phyloP scores from a whole-genome alignment of 2,329 filamentous ascomycete genomes.

The Elsinoe perseae region DNA sequence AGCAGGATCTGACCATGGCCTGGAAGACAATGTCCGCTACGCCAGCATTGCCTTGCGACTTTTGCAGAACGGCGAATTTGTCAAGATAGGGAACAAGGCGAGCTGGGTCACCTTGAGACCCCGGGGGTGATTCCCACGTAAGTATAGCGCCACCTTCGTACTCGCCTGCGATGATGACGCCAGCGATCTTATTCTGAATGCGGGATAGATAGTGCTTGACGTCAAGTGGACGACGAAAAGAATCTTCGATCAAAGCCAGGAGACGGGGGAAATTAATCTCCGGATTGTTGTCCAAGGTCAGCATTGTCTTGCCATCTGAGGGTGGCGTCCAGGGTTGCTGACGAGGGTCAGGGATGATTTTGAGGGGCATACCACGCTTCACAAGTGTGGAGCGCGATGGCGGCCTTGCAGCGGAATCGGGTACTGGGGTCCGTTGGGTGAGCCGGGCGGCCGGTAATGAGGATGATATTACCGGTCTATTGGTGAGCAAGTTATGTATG shows the following conservation, averaged over 20 bases:
- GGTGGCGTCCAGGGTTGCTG: conserved; percentile 61
- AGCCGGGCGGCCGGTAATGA: conserved; percentile 72
- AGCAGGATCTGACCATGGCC: conserved; percentile 83
- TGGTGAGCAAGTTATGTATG: conserved; percentile 91
- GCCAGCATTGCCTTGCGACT: conserved; percentile 72
- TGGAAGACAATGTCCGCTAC: conserved; percentile 96
- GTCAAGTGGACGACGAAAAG: conserved; percentile 78
- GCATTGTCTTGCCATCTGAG: conserved; percentile 47
- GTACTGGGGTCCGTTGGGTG: conserved; percentile 26
- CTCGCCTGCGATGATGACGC: conserved; percentile 87
- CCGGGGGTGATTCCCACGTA: conserved; percentile 77
- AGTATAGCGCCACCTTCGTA: conserved; percentile 94
- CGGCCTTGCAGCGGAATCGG: conserved; percentile 25
- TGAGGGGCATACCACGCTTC: conserved; percentile 84
- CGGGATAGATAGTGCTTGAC: conserved; percentile 72
- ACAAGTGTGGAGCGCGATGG: conserved; percentile 53
- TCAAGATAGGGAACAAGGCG: conserved; percentile 87
- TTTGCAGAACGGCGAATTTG: conserved; percentile 90
- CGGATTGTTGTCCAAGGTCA: conserved; percentile 65
- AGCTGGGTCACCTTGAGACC: conserved; percentile 34
- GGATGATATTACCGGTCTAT: conserved; percentile 86
- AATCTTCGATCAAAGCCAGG: conserved; percentile 84
- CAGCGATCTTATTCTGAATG: conserved; percentile 74
- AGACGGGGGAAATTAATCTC: conserved; percentile 76
- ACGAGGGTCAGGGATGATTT: conserved; percentile 67